Conservation (phyloP, 208 protist genomes). For the Lotmaria passim region DNA sequence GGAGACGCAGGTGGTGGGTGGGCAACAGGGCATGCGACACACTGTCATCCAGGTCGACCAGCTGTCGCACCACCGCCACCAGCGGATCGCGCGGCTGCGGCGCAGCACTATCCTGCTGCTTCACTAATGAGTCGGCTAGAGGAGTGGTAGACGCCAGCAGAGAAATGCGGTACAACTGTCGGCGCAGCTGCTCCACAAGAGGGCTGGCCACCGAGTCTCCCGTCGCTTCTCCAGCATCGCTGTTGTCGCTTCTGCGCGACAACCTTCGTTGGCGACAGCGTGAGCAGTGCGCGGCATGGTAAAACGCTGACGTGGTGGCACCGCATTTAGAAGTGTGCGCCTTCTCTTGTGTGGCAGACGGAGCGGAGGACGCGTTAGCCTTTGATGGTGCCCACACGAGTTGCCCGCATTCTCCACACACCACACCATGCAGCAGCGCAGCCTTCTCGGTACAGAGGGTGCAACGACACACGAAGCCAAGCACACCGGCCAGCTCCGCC, state of each 20-base stretch:
- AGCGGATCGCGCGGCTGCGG: conserved; percentile 9
- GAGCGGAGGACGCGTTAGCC: background rate
- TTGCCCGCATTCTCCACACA: conserved; percentile 53
- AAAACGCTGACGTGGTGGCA: conserved; percentile 9
- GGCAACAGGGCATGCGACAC: conserved; percentile 37
- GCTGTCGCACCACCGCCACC: conserved; percentile 33
- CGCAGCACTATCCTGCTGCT: no score
- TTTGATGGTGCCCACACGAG: conserved; percentile 38
- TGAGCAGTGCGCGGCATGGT: conserved; percentile 18
- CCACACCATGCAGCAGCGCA: conserved; percentile 52
- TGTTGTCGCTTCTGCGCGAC: no score
- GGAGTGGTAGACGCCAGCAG: background rate
- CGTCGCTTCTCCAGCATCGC: background rate
- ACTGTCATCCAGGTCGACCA: conserved; percentile 56
- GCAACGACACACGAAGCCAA: conserved; percentile 61
- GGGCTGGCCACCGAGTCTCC: background rate
- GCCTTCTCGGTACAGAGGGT: conserved; percentile 41
- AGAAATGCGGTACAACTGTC: conserved; percentile 19
- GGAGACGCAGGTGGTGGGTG: conserved; percentile 62
- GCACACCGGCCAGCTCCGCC: conserved; percentile 24
- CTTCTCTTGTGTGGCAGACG: background rate
- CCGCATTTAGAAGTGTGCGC: background rate
- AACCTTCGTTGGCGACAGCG: no score
- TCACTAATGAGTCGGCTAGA: no score
- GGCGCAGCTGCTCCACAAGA: conserved; percentile 4